Evolutionary conservation across 495 filamentous ascomycete species (phyloP), one percentile per base, ranked within the genome.

Genomic region (Lichenothelia convexa): DNA sequence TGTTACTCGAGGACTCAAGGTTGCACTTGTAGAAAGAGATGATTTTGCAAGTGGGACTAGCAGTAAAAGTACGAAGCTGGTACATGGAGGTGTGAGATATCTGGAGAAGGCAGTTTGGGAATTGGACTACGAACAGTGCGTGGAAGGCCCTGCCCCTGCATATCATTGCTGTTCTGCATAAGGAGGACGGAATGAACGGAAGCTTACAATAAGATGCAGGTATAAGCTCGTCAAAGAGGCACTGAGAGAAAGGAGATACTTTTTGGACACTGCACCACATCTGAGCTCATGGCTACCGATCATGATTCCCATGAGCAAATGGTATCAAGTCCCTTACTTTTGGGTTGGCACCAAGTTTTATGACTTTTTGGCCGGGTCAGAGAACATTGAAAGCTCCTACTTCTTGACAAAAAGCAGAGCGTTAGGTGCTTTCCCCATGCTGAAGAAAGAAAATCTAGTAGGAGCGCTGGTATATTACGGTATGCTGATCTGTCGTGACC

Each of bases 301-400:
- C 45, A 97, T 97, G 89, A 71, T 97, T 40, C 89, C 89, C 0
- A 63, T 94, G 30, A 75, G 93, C 53, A 80, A 81, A 46, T 94
- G 85, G 89, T 94, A 84, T 82, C 86, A 95, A 57, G 80, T 77
- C 19, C 89, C 89, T 8, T 97, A 95, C 57, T 97, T 91, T 61
- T 95, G 87, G 86, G 78, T 70, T 4, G 89, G 89, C 36, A 93
- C 87, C 32, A 97, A 97, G 58, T 71, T 72, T 36, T 97, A 97
- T 59, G 89, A 95, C 62, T 73, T 89, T 45, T 65, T 95, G 38
- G 89, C 89, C 48, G 89, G 89, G 12, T 79, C 81, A 27, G 89
- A 97, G 60, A 92, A 87, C 38, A 91, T 97, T 45, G 89, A 97
- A 60, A 89, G 74, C 49, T 93, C 85, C 2, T 97, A 95, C 59